phyloP scores from a whole-genome alignment of 2,329 filamentous ascomycete genomes.

The Diaporthe eres region DNA sequence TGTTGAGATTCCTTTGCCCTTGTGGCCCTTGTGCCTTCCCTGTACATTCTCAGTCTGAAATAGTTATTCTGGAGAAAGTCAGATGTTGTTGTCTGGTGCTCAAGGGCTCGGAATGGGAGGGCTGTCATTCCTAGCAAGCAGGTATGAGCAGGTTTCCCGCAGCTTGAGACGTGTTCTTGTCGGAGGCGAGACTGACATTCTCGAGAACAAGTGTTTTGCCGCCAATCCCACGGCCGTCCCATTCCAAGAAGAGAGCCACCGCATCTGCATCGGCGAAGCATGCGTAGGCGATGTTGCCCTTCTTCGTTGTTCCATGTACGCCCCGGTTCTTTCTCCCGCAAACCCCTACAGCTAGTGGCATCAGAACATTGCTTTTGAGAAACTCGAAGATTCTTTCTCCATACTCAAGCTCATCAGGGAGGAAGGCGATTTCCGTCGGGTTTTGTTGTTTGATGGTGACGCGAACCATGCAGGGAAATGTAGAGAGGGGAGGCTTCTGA shows the following conservation, averaged over 20 bases:
- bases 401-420: neutral
- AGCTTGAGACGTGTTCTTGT: neutral
- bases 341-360: neutral
- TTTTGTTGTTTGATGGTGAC: neutral
- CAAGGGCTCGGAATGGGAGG: too few species aligned
- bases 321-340: neutral
- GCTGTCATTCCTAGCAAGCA: too few species aligned
- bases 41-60: too few species aligned
- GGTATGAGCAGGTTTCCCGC: too few species aligned
- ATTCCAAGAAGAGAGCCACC: neutral
- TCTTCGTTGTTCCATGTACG: neutral
- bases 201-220: neutral
- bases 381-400: neutral
- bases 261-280: neutral
- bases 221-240: neutral
- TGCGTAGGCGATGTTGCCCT: neutral
- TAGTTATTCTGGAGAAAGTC: too few species aligned
- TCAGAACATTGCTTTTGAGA: neutral
- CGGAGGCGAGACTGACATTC: neutral
- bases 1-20: too few species aligned
- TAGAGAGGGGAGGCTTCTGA: neutral
- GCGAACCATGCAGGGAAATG: neutral
- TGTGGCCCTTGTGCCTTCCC: too few species aligned
- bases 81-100: too few species aligned
- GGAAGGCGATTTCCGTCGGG: neutral